A percentile compares a stretch with the other conserved stretches of the same genome.
Evolutionary conservation across 495 filamentous ascomycete species (phyloP).

Genomic region (Chaetomium fimeti): DNA sequence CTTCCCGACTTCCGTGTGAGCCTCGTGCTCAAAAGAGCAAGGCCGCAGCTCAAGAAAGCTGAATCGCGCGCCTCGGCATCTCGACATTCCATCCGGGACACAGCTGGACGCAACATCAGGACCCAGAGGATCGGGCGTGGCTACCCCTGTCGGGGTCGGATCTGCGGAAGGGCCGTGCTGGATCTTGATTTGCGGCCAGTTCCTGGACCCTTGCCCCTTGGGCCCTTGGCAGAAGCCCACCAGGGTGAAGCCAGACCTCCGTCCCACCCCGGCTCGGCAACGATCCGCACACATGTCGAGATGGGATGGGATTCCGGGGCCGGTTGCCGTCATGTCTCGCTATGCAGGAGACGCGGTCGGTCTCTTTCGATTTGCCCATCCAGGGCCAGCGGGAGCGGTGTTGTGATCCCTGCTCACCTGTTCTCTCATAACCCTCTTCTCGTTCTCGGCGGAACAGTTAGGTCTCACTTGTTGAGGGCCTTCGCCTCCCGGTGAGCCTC

Average conservation of each 20-base stretch:
- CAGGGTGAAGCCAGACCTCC: constrained; percentile 7
- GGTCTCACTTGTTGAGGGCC: no score
- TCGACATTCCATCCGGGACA: constrained; percentile 1
- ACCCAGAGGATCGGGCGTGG: background rate
- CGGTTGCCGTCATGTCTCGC: background rate
- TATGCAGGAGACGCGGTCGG: background rate
- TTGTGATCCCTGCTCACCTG: no score
- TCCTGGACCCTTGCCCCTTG: constrained; percentile 23
- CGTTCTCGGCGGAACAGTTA: no score
- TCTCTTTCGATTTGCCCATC: background rate
- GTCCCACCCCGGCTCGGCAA: constrained; percentile 6
- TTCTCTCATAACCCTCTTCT: no score
- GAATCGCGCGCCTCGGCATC: constrained; percentile 7
- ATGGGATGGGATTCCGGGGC: background rate
- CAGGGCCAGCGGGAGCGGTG: no score
- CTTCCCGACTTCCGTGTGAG: background rate
- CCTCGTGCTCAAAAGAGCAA: background rate
- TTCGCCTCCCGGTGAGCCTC: no score
- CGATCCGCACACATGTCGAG: background rate
- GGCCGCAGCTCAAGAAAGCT: background rate
- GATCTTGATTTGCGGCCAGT: constrained; percentile 33
- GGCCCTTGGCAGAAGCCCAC: constrained; percentile 9
- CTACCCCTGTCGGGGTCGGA: constrained; percentile 7
- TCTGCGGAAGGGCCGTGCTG: constrained; percentile 19
- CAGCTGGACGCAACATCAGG: constrained; percentile 10